Evolutionary conservation across 257 asterid genomes (phyloP).

Genomic region (Anisodus tanguticus): DNA sequence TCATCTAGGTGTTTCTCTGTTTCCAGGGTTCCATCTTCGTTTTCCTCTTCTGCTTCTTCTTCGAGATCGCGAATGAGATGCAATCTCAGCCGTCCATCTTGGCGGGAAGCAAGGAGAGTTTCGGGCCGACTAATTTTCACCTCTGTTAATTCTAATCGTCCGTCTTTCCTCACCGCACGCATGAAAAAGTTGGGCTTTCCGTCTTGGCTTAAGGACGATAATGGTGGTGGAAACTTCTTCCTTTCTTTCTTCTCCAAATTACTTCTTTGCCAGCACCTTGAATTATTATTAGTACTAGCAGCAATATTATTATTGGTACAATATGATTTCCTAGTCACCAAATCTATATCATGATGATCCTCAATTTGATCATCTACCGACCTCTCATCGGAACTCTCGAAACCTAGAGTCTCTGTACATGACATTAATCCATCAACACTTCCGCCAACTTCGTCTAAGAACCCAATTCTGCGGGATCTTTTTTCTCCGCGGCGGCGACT

Average conservation of each 20-base stretch:
- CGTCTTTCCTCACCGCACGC: slow-evolving; percentile 45
- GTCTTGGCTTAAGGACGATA: slow-evolving; percentile 39
- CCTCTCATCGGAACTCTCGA: slow-evolving; percentile 48
- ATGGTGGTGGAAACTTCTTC: slow-evolving; percentile 47
- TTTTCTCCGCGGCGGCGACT: neutral
- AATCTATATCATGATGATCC: neutral
- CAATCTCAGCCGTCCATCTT: slow-evolving; percentile 49
- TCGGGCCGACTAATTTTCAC: slow-evolving; percentile 37
- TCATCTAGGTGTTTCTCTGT: neutral
- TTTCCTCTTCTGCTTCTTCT: neutral
- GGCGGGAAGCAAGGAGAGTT: slow-evolving; percentile 40
- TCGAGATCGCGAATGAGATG: slow-evolving; percentile 31
- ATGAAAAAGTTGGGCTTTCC: slow-evolving; percentile 45
- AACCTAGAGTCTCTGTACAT: slow-evolving; percentile 48
- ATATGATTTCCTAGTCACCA: neutral
- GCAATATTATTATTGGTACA: neutral
- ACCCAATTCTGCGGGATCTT: slow-evolving; percentile 41
- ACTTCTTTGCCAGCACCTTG: slow-evolving; percentile 20
- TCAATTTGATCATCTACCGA: slow-evolving; percentile 33
- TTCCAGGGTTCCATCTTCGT: neutral
- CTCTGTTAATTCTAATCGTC: slow-evolving; percentile 42
- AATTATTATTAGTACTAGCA: neutral
- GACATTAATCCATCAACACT: slow-evolving; percentile 48
- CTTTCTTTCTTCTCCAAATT: slow-evolving; percentile 30
- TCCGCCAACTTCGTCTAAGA: slow-evolving; percentile 41